Percentiles rank a stretch among this genome's conserved stretches.
These are phyloP conservation scores for Phyllosticta citribraziliensis DNA, from an alignment of 2,329 filamentous ascomycete species.

Conservation along the genomic window DNA sequence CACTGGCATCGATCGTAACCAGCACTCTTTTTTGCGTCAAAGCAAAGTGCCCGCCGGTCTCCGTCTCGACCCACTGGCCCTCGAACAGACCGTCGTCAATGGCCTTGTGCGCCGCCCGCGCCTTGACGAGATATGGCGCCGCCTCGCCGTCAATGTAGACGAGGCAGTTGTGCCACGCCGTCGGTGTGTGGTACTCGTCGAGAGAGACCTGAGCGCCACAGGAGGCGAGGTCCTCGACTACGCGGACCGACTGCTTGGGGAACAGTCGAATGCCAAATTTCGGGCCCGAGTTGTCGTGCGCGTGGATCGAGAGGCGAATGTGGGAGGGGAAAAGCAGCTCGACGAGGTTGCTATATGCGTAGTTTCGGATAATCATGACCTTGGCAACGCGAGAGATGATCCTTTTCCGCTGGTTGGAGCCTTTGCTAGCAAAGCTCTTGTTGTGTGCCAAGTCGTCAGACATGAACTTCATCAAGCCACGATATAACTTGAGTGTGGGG, in stretches of 20 bases:
- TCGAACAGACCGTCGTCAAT: constrained; percentile 16
- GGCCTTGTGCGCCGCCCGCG: constrained; percentile 19
- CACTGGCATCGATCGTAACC: not conserved
- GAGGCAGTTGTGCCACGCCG: constrained; percentile 36
- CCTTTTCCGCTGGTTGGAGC: constrained; percentile 27
- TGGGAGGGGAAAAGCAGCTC: constrained; percentile 37
- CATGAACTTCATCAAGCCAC: constrained; percentile 30
- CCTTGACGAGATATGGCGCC: constrained; percentile 19
- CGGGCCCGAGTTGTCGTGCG: constrained; percentile 32
- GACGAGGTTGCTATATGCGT: constrained; percentile 40
- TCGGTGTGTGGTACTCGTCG: constrained; percentile 29
- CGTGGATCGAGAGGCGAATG: constrained; percentile 35
- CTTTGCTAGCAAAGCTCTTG: constrained; percentile 17
- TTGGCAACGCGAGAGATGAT: constrained; percentile 23
- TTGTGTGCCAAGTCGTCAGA: constrained; percentile 24
- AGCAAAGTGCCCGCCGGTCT: constrained; percentile 19
- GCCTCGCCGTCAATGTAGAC: constrained; percentile 23
- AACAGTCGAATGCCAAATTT: constrained; percentile 36
- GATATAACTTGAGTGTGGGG: constrained; percentile 23
- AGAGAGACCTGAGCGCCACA: constrained; percentile 14
- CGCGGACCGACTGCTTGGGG: constrained; percentile 11
- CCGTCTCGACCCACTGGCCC: constrained; percentile 20
- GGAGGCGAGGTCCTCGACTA: constrained; percentile 22
- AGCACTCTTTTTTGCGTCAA: constrained; percentile 14
- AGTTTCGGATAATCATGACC: constrained; percentile 34